Evolutionary conservation across 345 rosid genomes (phyloP), one percentile per base, ranked within the genome.

Genomic region (Populus nigra): DNA sequence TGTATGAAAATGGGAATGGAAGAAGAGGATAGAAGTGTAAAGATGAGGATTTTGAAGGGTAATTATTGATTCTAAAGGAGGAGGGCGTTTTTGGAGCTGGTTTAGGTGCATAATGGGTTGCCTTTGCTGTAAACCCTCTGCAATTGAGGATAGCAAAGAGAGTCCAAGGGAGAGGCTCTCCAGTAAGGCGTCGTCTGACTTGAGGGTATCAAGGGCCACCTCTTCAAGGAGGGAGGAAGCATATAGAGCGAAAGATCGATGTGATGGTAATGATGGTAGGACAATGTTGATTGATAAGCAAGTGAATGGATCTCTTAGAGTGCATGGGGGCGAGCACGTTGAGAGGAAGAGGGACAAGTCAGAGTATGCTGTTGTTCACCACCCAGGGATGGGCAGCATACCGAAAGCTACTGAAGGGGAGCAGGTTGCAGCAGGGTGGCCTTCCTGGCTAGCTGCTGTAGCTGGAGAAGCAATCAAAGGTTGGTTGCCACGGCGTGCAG

Each of bases 371-470:
- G 88, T 86, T 27, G 61, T 80, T 76, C 88, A 85, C 67, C 85
- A 85, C 66, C 94, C 96, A 17, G 86, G 89, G 38, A 85, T 86
- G 77, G 93, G 94, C 76, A 86, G 82, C 45, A 73, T 96, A 41
- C 92, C 90, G 0, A 96, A 91, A 79, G 91, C 93, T 76, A 82
- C 74, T n/a, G 96, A 96, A 89, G 94, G 94, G 35, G 98, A 96
- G 85, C 92, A 92, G 80, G 93, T 93, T 80, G 96, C 99, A 0
- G 99, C 98, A 8, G 99, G 99, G 33, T 96, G 99, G 99, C 99
- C 99, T 74, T 88, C 93, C 68, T 96, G 99, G 99, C 80, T 96
- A 81, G 94, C 96, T 47, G 84, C 94, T 29, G 99, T 96, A 39
- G 98, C 99, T 78, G 99, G 97, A 71, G 99, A 93, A 82, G 98